Conservation (phyloP, 2,329 filamentous ascomycete species). For the Myriosclerotinia curreyana region DNA sequence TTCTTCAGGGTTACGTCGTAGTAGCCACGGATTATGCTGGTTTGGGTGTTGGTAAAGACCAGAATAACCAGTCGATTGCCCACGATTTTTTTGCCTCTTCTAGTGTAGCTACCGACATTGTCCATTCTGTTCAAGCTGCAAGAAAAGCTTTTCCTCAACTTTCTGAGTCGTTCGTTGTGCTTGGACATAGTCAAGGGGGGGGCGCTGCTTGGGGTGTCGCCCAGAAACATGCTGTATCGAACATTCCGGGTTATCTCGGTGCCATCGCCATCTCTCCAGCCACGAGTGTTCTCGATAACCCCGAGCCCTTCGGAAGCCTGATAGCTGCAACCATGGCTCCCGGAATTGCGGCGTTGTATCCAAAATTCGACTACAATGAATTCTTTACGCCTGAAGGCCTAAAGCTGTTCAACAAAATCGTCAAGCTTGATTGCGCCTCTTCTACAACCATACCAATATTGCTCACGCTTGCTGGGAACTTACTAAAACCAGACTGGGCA, state of each 20-base stretch:
- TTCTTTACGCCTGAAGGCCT: slow-evolving; percentile 9
- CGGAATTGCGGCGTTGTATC: slow-evolving; percentile 5
- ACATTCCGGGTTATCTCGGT: slow-evolving; percentile 27
- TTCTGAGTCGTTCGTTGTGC: slow-evolving; percentile 44
- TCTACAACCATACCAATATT: slow-evolving; percentile 15
- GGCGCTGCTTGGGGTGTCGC: slow-evolving; percentile 45
- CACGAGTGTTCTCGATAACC: slow-evolving; percentile 12
- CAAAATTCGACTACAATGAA: slow-evolving; percentile 8
- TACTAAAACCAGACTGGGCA: slow-evolving; percentile 12
- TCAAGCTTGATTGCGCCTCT: slow-evolving; percentile 14
- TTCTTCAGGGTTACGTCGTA: slow-evolving; percentile 46
- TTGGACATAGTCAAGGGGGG: slow-evolving; percentile 50
- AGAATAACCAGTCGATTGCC: slow-evolving; percentile 40
- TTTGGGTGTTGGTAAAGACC: slow-evolving; percentile 42
- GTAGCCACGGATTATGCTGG: slow-evolving; percentile 48
- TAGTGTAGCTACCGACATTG: slow-evolving; percentile 45
- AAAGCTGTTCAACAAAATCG: slow-evolving; percentile 6
- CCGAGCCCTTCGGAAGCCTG: slow-evolving; percentile 9
- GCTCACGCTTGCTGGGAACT: slow-evolving; percentile 7
- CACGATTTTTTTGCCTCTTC: slow-evolving; percentile 45
- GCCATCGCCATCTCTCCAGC: slow-evolving; percentile 22
- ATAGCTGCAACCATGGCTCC: slow-evolving; percentile 7
- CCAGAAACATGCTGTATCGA: slow-evolving; percentile 30
- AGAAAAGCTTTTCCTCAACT: slow-evolving; percentile 44
- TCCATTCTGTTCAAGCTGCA: slow-evolving; percentile 46